Evolutionary conservation across 148 eudicot species (phyloP), one percentile per base, ranked within the genome.

Genomic region (Vaccinium myrtillus): DNA sequence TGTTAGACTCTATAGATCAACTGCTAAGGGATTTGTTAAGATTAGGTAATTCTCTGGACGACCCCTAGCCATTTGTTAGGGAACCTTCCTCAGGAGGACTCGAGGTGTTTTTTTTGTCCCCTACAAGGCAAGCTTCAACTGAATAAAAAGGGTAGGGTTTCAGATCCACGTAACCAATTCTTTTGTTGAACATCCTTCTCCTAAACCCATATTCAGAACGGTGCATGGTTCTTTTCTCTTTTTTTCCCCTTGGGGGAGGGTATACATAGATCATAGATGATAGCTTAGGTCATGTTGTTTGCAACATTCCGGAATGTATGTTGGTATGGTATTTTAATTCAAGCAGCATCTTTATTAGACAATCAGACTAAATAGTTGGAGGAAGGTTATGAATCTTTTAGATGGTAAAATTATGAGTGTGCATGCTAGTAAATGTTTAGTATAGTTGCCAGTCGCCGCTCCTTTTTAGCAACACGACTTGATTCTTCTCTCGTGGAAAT

Each of bases 171-270:
- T 21, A 46, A 1, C 7, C 54, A 65, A 32, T 70, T 19, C 1
- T 82, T 51, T 70, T 70, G 78, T 55, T 82, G 67, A 71, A 70
- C 15, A 82, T 82, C 43, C 6, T 43, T 39, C 50, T 79, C 82
- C 82, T 56, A 30, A 27, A 12, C 39, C 55, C 15, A 27, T 27
- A 27, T 13, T 27, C 18, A 69, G 74, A 27, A 27, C 27, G 16
- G 15, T 69, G 74, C 27, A 69, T 69, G 16, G 5, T 27, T 27
- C 43, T 27, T 69, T 13, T 13, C 5, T 13, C 18, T 36, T 78
- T 59, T 27, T 53, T 21, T 16, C 18, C 19, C 39, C 13, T 69
- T 16, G 13, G 39, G 39, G 18, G 7, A 27, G 74, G 39, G 39
- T 27, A 27, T 69, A 69, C 8, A 69, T 69, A 69, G 2, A 69